These are phyloP conservation scores for Chytriomyces sp. DNA, from an alignment of 192 early-diverging fungal species.

Conservation along the genomic window DNA sequence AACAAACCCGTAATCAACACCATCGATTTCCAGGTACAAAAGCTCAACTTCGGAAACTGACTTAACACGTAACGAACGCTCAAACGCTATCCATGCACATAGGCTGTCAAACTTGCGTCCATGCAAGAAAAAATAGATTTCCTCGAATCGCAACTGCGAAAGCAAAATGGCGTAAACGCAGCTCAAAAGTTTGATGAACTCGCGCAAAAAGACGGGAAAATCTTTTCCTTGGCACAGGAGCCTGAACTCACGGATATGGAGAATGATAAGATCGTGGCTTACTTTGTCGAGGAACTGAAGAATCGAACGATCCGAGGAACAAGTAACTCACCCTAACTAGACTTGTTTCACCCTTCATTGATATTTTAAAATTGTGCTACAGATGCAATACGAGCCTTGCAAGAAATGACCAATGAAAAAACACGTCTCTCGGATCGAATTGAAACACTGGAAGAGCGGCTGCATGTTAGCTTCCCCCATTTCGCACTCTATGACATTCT, in stretches of 20 bases:
- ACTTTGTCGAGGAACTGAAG: slow-evolving; percentile 51
- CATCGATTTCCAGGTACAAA: slow-evolving; percentile 37
- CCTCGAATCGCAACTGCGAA: slow-evolving; percentile 32
- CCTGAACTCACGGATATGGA: slow-evolving; percentile 37
- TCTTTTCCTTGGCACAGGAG: background rate
- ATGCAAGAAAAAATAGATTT: slow-evolving; percentile 49
- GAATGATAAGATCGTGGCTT: slow-evolving; percentile 44
- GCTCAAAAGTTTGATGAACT: background rate
- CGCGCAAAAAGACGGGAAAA: background rate
- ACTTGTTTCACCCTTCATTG: background rate
- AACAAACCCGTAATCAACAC: slow-evolving; percentile 58
- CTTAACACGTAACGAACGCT: background rate
- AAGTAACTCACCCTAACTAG: slow-evolving; percentile 20
- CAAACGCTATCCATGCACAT: background rate
- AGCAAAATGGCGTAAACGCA: background rate
- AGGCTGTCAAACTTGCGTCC: slow-evolving; percentile 35
- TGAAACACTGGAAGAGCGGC: slow-evolving; percentile 18
- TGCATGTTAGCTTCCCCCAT: background rate
- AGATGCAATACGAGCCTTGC: slow-evolving; percentile 49
- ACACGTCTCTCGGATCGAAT: slow-evolving; percentile 13
- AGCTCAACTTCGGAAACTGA: background rate
- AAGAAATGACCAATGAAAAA: slow-evolving; percentile 33
- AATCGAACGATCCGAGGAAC: slow-evolving; percentile 49
- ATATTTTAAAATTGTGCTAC: background rate
- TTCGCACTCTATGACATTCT: no score